Evolutionary conservation across 371 early-diverging fungal species (phyloP).

Genomic region (Actinomucor elegans): DNA sequence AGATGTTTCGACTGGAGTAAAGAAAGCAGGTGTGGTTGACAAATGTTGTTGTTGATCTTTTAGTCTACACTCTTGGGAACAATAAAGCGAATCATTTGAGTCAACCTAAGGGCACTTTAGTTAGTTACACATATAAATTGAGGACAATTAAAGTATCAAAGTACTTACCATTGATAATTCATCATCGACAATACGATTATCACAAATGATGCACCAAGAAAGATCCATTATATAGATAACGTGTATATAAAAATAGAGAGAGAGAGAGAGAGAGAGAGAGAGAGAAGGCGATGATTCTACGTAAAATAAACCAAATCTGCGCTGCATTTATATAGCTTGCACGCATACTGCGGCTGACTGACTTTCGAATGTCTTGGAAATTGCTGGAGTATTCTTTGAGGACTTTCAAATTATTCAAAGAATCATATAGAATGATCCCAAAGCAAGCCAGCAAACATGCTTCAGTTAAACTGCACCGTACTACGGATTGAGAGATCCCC

Average conservation of each 20-base stretch:
- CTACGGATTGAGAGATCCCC: too few relatives aligned
- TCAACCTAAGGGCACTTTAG: neutral
- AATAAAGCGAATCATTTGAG: neutral
- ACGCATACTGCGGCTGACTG: neutral
- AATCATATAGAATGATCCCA: neutral
- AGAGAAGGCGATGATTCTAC: too few relatives aligned
- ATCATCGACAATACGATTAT: conserved; percentile 7
- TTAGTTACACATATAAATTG: neutral
- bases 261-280: too few relatives aligned
- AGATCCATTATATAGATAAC: conserved; percentile 15
- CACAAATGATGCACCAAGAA: conserved; percentile 34
- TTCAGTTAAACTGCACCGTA: too few relatives aligned
- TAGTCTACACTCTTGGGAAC: conserved; percentile 1
- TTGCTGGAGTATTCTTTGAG: neutral
- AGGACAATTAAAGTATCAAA: neutral
- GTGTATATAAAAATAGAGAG: too few relatives aligned
- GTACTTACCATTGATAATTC: neutral
- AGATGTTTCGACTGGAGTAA: too few relatives aligned
- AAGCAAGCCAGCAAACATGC: neutral
- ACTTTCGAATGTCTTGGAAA: neutral
- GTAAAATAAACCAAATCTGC: neutral
- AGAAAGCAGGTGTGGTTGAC: too few relatives aligned
- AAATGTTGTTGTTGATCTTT: neutral
- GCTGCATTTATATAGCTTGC: neutral
- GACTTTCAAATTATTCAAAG: neutral